phyloP scores from a whole-genome alignment of 768 basidiomycete genomes.

The Lanmaoa pseudosensibilis region DNA sequence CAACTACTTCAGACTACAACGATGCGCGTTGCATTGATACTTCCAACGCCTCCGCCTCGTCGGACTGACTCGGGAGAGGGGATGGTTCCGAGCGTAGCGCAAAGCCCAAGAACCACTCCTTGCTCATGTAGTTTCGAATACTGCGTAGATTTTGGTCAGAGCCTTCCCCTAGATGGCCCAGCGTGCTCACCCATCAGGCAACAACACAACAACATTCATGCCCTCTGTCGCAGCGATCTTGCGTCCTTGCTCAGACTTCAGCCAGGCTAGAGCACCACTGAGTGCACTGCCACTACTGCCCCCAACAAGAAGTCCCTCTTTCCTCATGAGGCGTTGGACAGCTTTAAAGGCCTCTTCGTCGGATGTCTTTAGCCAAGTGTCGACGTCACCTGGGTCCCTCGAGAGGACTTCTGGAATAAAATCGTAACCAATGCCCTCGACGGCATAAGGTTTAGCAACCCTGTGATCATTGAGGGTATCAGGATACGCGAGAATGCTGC shows the following conservation, averaged over 20 bases:
- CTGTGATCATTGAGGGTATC: conserved; percentile 54
- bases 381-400: conserved; percentile 55
- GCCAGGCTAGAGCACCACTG: conserved; percentile 73
- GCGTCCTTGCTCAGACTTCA: conserved; percentile 68
- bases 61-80: conserved; percentile 31
- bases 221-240: conserved; percentile 64
- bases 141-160: conserved; percentile 37
- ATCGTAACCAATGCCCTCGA: conserved; percentile 98
- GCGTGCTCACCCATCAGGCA: conserved; percentile 80
- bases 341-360: conserved; percentile 81
- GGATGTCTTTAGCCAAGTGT: conserved; percentile 82
- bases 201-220: conserved; percentile 83
- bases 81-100: conserved; percentile 57
- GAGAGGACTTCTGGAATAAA: conserved; percentile 87
- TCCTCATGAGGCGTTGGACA: conserved; percentile 73
- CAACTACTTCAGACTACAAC: neutral
- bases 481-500: conserved; percentile 83
- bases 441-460: conserved; percentile 57
- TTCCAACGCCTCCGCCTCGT: neutral
- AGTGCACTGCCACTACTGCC: conserved; percentile 91
- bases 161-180: neutral
- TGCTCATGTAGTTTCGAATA: conserved; percentile 93
- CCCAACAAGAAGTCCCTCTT: conserved; percentile 88
- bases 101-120: conserved; percentile 84
- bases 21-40: conserved; percentile 3